Base-by-base conservation (phyloP, 352 stramenopile genomes). In the Globisporangium ultimum region DNA sequence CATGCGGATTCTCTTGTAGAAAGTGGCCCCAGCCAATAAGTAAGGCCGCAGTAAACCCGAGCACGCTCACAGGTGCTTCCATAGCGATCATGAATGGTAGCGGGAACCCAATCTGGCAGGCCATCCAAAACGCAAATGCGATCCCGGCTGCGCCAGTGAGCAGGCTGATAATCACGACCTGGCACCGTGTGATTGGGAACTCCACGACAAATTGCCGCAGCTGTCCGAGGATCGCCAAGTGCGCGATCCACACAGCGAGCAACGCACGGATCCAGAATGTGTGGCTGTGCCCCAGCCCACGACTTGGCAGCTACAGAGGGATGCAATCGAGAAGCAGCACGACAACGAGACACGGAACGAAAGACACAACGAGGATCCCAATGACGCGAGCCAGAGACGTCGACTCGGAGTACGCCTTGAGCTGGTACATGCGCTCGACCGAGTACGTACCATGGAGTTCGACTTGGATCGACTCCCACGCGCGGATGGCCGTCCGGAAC, bases 401-500 rank as follows among this genome's bases (percentile, higher is more conserved):
- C 10, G 51, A 18, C 13, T 34, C 24, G 13, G 21, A 48, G 40
- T 45, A 45, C 12, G 13, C 13, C 3, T 45, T 45, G 40, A 45
- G 8, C 17, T n/a, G 12, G 3, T 45, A 15, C 40, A 45, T 45
- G 40, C 40, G 40, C 40, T 45, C 17, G 40, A n/a, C 17, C 20
- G 51, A 57, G 51, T 48, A 57, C 36, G 45, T 15, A 2, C 51
- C 51, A 21, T 57, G 51, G 10, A 45, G 40, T 10, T n/a, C 40
- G 40, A 45, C 40, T 10, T 45, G 40, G 12, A 45, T 18, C 11
- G 40, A 18, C 40, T 45, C 40, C 40, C 40, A 45, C 7, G 28
- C 28, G 28, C 8, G 28, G 8, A 36, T 10, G 28, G 28, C 28
- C 28, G 8, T 36, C 8, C 7, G 28, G 28, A 36, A 10, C 28